A percentile compares a stretch with the other conserved stretches of the same genome.
Evolutionary conservation across 805 yeast species (phyloP).

Genomic region (Blastobotrys robertii): DNA sequence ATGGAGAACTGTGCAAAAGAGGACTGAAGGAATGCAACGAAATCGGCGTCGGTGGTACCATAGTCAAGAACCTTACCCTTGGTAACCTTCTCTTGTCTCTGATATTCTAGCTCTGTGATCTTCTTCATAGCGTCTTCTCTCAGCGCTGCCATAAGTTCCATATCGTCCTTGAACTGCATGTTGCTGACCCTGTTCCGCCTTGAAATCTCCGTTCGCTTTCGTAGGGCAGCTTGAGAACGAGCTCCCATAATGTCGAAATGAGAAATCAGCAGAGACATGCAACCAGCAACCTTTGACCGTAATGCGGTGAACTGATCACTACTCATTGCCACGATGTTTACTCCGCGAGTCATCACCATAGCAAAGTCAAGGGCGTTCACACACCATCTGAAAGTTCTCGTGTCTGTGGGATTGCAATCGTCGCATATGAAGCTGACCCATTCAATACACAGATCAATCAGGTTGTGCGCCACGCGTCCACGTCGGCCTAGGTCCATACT

Average conservation of each 20-base stretch:
- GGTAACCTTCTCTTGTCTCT: conserved; percentile 38
- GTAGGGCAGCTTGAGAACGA: conserved; percentile 57
- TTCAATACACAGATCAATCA: conserved; percentile 68
- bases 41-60: conserved; percentile 78
- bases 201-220: conserved; percentile 35
- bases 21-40: conserved; percentile 75
- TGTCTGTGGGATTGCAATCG: conserved; percentile 88
- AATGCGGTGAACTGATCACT: conserved; percentile 66
- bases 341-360: conserved; percentile 86
- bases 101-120: conserved; percentile 52
- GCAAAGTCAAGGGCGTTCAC: conserved; percentile 93
- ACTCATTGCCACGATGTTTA: conserved; percentile 70
- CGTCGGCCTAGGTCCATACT: conserved; percentile 56
- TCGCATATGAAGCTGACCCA: conserved; percentile 93
- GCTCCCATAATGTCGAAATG: conserved; percentile 99
- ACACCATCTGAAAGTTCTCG: conserved; percentile 90
- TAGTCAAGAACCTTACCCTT: conserved; percentile 89
- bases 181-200: conserved; percentile 26
- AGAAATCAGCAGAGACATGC: conserved; percentile 86
- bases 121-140: conserved; percentile 61
- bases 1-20: conserved; percentile 83
- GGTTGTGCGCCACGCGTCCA: conserved; percentile 56
- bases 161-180: conserved; percentile 44
- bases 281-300: conserved; percentile 79
- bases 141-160: conserved; percentile 44